Base-by-base conservation (phyloP, 1,284 basidiomycete species). In the Stereum hirsutum region DNA sequence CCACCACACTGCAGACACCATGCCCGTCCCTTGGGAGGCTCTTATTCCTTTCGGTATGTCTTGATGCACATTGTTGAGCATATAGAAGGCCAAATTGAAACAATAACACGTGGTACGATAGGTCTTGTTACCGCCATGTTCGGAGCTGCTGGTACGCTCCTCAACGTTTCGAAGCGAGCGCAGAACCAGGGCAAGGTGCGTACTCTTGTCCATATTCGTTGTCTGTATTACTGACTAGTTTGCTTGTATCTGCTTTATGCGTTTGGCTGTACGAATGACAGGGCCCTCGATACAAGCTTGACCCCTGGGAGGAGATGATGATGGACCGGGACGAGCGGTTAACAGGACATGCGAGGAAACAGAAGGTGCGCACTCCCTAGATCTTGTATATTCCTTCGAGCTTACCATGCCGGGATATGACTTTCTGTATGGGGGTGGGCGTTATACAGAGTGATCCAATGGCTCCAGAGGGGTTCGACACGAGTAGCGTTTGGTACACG, bases 21-120 rank as follows among this genome's bases (percentile, higher is more conserved):
- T 94, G 91, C 91, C 92, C 46, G 81, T 94, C 57, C 91, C 91
- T 52, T 95, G 88, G 84, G 91, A 95, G 72, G 90, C 92, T 38
- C 74, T 94, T 54, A 88, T 96, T 70, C 92, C 92, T 36, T 91
- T 92, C 58, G 91, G 92, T 91, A 60, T 36, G 50, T 30, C 25
- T 34, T 41, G 41, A 32, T 21, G 5, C n/a, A n/a, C n/a, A n/a
- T n/a, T n/a, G n/a, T n/a, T n/a, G n/a, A n/a, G n/a, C n/a, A n/a
- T n/a, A n/a, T n/a, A n/a, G n/a, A n/a, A n/a, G n/a, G n/a, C n/a
- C n/a, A n/a, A n/a, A n/a, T n/a, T n/a, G n/a, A n/a, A n/a, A n/a
- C n/a, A n/a, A n/a, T n/a, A n/a, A n/a, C n/a, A n/a, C n/a, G n/a
- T n/a, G n/a, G n/a, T n/a, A n/a, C n/a, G n/a, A 15, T 48, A 94